Evolutionary conservation across 495 filamentous ascomycete genomes (phyloP).

Genomic region (Penicillium angulare): DNA sequence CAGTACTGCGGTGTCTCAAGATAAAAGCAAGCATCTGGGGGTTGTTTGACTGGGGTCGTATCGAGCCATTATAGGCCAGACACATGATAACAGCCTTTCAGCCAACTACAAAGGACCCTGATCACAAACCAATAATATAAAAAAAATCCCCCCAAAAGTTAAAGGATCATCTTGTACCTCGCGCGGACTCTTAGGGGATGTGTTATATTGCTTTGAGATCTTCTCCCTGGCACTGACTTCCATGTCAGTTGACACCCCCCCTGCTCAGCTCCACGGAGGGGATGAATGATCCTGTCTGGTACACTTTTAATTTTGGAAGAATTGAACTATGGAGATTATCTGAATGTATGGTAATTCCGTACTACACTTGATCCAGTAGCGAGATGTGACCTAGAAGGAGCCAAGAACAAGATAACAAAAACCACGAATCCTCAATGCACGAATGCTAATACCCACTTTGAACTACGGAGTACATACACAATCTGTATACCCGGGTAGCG

Average conservation of each 20-base stretch:
- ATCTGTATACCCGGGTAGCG: not conserved
- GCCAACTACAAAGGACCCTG: not conserved
- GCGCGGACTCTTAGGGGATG: no score
- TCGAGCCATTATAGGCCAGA: not conserved
- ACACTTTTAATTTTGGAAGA: no score
- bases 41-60: no score
- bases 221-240: not conserved
- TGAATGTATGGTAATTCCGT: no score
- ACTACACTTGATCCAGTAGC: no score
- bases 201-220: not conserved
- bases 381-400: no score
- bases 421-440: no score
- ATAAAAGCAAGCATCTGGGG: no score
- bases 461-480: not conserved
- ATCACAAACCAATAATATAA: not conserved
- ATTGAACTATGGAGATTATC: no score
- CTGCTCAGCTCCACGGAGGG: not conserved
- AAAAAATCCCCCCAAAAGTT: not conserved
- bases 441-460: not conserved
- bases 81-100: not conserved
- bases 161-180: not conserved
- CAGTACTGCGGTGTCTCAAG: not conserved
- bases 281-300: not conserved
- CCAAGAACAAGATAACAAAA: no score
- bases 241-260: constrained; percentile 15